Evolutionary conservation across 768 basidiomycete species (phyloP).

Genomic region (Trametes cubensis): DNA sequence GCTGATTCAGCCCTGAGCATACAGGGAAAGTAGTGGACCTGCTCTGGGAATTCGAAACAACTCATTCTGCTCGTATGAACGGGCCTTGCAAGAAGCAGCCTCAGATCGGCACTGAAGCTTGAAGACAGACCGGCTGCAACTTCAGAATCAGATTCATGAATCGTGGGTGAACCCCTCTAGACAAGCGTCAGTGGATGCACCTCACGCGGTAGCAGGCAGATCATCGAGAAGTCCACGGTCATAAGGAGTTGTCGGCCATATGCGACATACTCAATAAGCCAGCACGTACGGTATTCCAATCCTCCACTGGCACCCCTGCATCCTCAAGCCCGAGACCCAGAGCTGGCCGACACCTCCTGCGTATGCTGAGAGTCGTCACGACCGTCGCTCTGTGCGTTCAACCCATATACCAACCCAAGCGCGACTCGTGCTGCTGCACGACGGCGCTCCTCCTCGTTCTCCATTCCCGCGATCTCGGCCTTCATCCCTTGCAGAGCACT

Average conservation of each 20-base stretch:
- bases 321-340: neutral
- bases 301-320: neutral
- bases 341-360: constrained; percentile 1
- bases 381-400: constrained; percentile 37
- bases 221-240: no score
- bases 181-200: neutral
- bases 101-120: no score
- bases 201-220: neutral
- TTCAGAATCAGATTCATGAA: no score
- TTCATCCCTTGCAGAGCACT: constrained; percentile 69
- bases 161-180: no score
- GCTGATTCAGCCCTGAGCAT: neutral
- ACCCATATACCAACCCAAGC: constrained; percentile 71
- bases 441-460: constrained; percentile 61
- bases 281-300: neutral
- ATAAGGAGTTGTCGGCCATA: neutral
- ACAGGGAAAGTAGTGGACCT: no score
- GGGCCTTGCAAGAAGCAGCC: no score
- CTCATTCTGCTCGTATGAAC: no score
- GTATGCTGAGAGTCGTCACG: neutral
- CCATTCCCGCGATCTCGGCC: constrained; percentile 71
- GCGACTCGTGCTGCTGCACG: constrained; percentile 74
- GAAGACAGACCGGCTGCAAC: no score
- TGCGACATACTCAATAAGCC: neutral
- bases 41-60: no score